Evolutionary conservation across 345 rosid genomes (phyloP).

Genomic region (Nephelium lappaceum): DNA sequence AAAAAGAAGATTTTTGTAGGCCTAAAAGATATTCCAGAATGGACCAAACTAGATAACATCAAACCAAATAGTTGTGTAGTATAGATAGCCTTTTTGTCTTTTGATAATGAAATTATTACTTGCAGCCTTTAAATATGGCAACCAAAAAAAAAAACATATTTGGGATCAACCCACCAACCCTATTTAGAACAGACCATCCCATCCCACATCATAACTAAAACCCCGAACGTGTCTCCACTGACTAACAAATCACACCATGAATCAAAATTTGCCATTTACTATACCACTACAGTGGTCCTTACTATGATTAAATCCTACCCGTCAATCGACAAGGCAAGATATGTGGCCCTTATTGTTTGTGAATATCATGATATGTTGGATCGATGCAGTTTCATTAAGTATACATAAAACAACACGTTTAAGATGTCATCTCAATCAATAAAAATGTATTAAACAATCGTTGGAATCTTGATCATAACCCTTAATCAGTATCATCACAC

Average conservation of each 20-base stretch:
- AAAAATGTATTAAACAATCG: too few relatives aligned
- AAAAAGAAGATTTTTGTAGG: slow-evolving; percentile 2
- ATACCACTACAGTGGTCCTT: slow-evolving; percentile 7
- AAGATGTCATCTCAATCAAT: too few relatives aligned
- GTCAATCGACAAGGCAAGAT: not conserved
- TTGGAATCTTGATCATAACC: too few relatives aligned
- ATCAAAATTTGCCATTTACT: slow-evolving; percentile 16
- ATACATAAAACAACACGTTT: too few relatives aligned
- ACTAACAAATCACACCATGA: slow-evolving; percentile 17
- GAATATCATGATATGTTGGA: too few relatives aligned
- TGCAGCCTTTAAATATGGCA: slow-evolving; percentile 10
- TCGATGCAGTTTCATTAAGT: too few relatives aligned
- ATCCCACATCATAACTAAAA: too few relatives aligned
- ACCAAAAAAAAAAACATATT: not conserved
- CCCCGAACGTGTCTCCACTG: not conserved
- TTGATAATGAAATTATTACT: not conserved
- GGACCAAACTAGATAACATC: too few relatives aligned
- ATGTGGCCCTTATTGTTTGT: too few relatives aligned
- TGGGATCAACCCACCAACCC: slow-evolving; percentile 27
- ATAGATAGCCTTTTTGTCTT: not conserved
- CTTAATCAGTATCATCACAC: too few relatives aligned
- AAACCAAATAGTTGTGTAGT: not conserved
- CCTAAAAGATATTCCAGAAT: not conserved
- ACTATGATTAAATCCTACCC: slow-evolving; percentile 4
- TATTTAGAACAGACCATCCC: not conserved